These are phyloP conservation scores for Pichia sp. DNA, from an alignment of 1,139 yeast species.

Conservation along the genomic window DNA sequence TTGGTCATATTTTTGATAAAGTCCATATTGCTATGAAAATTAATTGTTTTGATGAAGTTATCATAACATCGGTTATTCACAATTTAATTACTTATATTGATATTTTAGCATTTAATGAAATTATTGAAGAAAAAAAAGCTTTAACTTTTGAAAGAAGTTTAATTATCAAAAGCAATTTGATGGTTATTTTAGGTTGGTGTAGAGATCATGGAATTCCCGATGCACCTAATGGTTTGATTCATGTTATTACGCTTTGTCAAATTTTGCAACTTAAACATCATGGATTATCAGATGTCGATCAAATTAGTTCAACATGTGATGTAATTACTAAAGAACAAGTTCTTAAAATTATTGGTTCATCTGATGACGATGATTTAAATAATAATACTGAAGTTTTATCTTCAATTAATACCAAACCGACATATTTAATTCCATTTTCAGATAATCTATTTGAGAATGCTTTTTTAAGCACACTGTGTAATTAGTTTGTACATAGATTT, in stretches of 20 bases:
- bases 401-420: no score
- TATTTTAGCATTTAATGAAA: slow-evolving; percentile 88
- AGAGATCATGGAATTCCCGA: slow-evolving; percentile 87
- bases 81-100: slow-evolving; percentile 83
- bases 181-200: slow-evolving; percentile 97
- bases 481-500: background rate
- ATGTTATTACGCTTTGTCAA: slow-evolving; percentile 88
- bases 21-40: slow-evolving; percentile 92
- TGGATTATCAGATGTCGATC: slow-evolving; percentile 84
- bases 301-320: slow-evolving; percentile 89
- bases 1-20: slow-evolving; percentile 58
- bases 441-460: background rate
- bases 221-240: slow-evolving; percentile 79
- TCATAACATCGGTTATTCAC: slow-evolving; percentile 77
- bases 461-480: background rate
- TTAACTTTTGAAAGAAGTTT: slow-evolving; percentile 95
- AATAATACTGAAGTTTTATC: background rate
- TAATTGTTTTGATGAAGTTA: slow-evolving; percentile 78
- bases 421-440: background rate
- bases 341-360: slow-evolving; percentile 82
- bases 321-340: slow-evolving; percentile 88
- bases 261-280: slow-evolving; percentile 84
- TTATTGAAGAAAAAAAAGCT: slow-evolving; percentile 88
- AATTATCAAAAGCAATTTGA: slow-evolving; percentile 90
- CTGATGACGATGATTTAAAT: slow-evolving; percentile 37